phyloP scores from a whole-genome alignment of 2,329 filamentous ascomycete species.

The Cladophialophora chaetospira region DNA sequence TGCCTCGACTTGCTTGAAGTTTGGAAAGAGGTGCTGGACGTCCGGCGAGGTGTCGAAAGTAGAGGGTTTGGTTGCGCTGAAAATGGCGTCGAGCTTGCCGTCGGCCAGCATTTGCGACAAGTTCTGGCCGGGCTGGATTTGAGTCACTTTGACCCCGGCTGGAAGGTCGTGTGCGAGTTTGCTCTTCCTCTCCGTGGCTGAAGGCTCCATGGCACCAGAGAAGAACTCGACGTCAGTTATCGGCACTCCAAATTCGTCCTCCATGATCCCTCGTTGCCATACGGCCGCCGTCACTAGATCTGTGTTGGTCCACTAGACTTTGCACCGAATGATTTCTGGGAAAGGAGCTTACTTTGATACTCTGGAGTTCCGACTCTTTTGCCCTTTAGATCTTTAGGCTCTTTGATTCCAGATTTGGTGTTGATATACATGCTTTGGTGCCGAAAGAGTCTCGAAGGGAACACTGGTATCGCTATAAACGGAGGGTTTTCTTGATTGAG shows the following conservation, averaged over 20 bases:
- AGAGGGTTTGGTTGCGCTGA: constrained; percentile 29
- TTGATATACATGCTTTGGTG: constrained; percentile 19
- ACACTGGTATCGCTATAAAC: constrained; percentile 34
- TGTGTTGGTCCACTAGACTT: neutral
- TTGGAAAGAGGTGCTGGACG: constrained; percentile 21
- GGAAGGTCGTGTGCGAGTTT: constrained; percentile 37
- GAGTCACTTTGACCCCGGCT: constrained; percentile 10
- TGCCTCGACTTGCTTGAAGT: constrained; percentile 30
- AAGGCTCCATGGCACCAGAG: constrained; percentile 12
- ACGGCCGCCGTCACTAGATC: constrained; percentile 30
- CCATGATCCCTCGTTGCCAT: constrained; percentile 30
- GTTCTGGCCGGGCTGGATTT: constrained; percentile 16
- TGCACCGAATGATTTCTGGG: too few relatives aligned
- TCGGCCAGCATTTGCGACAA: constrained; percentile 29
- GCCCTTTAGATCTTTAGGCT: constrained; percentile 25
- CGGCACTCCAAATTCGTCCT: constrained; percentile 29
- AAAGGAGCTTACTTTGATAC: constrained; percentile 1
- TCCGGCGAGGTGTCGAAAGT: constrained; percentile 22
- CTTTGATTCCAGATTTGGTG: constrained; percentile 15
- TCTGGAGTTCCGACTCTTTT: constrained; percentile 12
- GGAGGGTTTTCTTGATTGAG: constrained; percentile 21
- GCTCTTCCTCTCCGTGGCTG: constrained; percentile 12
- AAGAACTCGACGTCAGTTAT: constrained; percentile 21
- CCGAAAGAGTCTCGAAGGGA: constrained; percentile 31
- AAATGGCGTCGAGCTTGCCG: constrained; percentile 31